Conservation (phyloP, 176 grass and related monocot genomes). For the Rhynchospora pubera region DNA sequence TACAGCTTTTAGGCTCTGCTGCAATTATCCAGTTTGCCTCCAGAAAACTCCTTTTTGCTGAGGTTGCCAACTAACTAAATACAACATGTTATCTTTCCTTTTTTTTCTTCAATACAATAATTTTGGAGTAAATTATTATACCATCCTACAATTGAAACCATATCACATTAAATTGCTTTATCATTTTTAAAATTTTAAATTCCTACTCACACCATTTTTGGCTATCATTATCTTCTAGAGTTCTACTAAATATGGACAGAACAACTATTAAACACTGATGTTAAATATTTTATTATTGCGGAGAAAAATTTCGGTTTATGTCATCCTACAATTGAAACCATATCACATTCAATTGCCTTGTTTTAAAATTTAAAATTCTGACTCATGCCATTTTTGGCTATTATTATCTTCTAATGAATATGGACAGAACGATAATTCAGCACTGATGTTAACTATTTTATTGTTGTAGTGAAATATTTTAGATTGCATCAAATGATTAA, state of each 20-base stretch:
- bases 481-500: neutral
- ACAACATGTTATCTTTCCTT: neutral
- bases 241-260: neutral
- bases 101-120: neutral
- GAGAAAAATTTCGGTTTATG: too few relatives aligned
- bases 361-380: neutral
- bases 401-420: neutral
- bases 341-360: neutral
- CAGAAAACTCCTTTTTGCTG: slow-evolving; percentile 64
- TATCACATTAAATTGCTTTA: neutral
- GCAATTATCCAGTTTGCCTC: slow-evolving; percentile 65
- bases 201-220: neutral
- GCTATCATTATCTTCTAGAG: neutral
- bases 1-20: slow-evolving; percentile 91
- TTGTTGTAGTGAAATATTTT: neutral
- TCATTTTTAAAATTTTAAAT: neutral
- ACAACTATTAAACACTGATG: too few relatives aligned
- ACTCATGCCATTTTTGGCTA: neutral
- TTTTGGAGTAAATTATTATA: neutral
- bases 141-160: neutral
- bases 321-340: neutral
- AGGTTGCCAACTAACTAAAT: slow-evolving; percentile 39
- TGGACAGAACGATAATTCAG: too few relatives aligned
- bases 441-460: too few relatives aligned
- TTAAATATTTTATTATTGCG: too few relatives aligned